Conservation (phyloP, 805 yeast genomes). For the Kockiozyma suomiensis region DNA sequence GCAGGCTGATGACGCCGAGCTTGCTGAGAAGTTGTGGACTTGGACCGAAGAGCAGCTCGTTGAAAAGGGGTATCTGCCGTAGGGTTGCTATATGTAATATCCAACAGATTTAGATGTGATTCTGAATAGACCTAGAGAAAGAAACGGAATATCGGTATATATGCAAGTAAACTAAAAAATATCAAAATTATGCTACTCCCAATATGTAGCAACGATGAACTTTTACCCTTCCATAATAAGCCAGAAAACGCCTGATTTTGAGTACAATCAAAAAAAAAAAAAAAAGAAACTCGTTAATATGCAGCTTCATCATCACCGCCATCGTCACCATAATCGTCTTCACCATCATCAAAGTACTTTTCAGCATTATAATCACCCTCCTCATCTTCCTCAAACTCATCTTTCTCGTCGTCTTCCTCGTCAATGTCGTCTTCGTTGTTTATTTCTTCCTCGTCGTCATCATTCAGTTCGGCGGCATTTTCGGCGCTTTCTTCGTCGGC, state of each 20-base stretch:
- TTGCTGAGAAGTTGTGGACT: slow-evolving; percentile 21
- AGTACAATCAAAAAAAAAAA: neutral
- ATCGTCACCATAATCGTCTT: slow-evolving; percentile 35
- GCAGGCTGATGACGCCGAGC: slow-evolving; percentile 3
- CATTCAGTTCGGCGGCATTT: slow-evolving; percentile 14
- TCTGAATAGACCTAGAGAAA: neutral
- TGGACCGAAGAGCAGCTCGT: slow-evolving; percentile 26
- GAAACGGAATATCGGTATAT: neutral
- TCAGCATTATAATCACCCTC: slow-evolving; percentile 39
- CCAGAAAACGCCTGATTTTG: slow-evolving; percentile 1
- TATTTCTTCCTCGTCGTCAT: slow-evolving; percentile 14
- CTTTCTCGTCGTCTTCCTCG: slow-evolving; percentile 35
- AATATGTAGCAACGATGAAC: too few relatives aligned
- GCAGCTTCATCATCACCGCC: slow-evolving; percentile 38
- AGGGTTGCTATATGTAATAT: neutral
- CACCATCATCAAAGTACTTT: slow-evolving; percentile 38
- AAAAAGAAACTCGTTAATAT: too few relatives aligned
- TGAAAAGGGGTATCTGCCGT: slow-evolving; percentile 18
- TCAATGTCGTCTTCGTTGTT: slow-evolving; percentile 20
- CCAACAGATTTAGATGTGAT: neutral
- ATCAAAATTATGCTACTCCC: neutral
- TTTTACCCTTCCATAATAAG: neutral
- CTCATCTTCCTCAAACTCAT: slow-evolving; percentile 38
- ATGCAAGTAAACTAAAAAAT: neutral
- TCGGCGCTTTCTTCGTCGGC: slow-evolving; percentile 20